These are phyloP conservation scores for Proteromonas lacertae DNA, from an alignment of 352 stramenopile species.

Conservation along the genomic window DNA sequence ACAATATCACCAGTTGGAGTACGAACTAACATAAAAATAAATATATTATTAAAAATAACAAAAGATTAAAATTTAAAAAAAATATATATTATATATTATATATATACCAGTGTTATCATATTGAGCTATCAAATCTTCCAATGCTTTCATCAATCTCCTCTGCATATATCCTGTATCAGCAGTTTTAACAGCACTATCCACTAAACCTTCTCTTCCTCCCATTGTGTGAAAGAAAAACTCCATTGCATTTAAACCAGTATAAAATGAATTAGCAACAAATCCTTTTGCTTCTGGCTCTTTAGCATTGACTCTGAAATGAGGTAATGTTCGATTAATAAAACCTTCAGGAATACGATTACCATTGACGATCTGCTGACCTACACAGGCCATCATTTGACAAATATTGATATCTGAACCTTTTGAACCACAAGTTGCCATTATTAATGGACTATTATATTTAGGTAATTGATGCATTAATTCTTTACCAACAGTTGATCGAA, in stretches of 20 bases:
- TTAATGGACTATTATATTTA: slow-evolving; percentile 74
- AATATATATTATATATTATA: slow-evolving; percentile 45
- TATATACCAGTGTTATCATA: slow-evolving; percentile 74
- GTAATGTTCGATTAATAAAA: slow-evolving; percentile 88
- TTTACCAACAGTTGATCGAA: slow-evolving; percentile 78
- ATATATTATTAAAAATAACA: no score
- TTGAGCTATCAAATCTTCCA: slow-evolving; percentile 80
- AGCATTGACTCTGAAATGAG: slow-evolving; percentile 51
- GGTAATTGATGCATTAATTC: slow-evolving; percentile 81
- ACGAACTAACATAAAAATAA: no score
- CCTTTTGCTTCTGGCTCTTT: slow-evolving; percentile 78
- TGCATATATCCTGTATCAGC: slow-evolving; percentile 98
- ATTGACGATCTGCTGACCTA: slow-evolving; percentile 13
- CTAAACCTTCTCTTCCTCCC: slow-evolving; percentile 88
- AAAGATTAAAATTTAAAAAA: neutral
- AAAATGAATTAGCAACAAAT: slow-evolving; percentile 99
- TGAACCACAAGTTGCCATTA: slow-evolving; percentile 94
- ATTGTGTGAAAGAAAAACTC: slow-evolving; percentile 99
- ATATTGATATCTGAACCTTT: slow-evolving; percentile 97
- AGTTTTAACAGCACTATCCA: slow-evolving; percentile 97
- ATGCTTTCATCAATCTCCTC: slow-evolving; percentile 57
- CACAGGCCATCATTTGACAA: slow-evolving; percentile 98
- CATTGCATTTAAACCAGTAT: slow-evolving; percentile 77
- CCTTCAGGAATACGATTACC: slow-evolving; percentile 68
- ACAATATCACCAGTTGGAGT: no score